Percentiles rank a stretch among this genome's conserved stretches.
These are phyloP conservation scores for Solanum habrochaites DNA, from an alignment of 257 asterid genomes.

Conservation along the genomic window DNA sequence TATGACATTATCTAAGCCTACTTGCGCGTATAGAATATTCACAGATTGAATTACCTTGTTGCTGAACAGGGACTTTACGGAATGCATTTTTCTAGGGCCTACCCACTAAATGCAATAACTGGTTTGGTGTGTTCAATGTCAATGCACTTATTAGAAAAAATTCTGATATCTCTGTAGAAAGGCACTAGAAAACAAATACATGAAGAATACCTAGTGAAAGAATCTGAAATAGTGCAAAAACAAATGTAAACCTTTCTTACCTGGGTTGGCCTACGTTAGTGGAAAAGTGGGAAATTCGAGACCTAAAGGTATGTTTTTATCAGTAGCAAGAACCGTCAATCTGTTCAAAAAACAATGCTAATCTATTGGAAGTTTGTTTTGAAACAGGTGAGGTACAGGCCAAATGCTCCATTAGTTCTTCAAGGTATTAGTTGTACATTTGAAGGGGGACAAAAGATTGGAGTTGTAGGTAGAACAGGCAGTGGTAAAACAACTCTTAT, in stretches of 20 bases:
- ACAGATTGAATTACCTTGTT: background rate
- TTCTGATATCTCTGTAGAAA: background rate
- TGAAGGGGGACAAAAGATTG: conserved; percentile 2
- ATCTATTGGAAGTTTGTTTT: background rate
- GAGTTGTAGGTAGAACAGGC: conserved; percentile 10
- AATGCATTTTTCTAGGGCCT: background rate
- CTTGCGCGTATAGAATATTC: background rate
- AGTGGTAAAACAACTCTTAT: conserved; percentile 6
- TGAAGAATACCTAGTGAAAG: background rate
- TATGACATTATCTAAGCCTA: background rate
- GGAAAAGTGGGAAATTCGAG: background rate
- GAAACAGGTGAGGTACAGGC: background rate
- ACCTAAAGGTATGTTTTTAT: background rate
- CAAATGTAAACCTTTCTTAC: background rate
- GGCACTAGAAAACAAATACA: background rate
- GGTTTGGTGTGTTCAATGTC: background rate
- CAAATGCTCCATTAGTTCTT: background rate
- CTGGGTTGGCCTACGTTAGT: background rate
- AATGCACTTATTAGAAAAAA: background rate
- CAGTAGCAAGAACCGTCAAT: background rate
- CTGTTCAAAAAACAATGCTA: background rate
- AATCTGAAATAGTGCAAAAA: background rate
- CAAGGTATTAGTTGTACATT: background rate
- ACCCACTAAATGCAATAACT: background rate
- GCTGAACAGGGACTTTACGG: background rate